Conservation (phyloP, 306 rosid genomes). For the Acacia confusa region DNA sequence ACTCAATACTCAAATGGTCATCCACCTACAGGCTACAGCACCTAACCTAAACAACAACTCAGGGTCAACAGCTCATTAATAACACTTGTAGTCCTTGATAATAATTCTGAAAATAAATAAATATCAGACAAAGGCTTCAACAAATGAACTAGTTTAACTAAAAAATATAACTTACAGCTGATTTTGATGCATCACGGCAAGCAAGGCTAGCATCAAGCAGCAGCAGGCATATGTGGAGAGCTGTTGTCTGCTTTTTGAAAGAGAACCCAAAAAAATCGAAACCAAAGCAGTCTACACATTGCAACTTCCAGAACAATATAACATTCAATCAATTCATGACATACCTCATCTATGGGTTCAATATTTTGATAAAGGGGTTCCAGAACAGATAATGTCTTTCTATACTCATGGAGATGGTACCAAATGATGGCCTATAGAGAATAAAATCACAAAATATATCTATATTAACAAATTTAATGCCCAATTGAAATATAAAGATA, state of each 20-base stretch:
- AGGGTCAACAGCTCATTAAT: not conserved
- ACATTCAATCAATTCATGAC: conserved; percentile 22
- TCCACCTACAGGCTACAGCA: not conserved
- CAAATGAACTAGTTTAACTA: conserved; percentile 24
- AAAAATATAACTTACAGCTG: conserved; percentile 78
- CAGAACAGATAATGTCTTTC: conserved; percentile 72
- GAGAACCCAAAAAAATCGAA: conserved; percentile 8
- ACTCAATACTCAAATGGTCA: not conserved
- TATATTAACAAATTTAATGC: conserved; percentile 2
- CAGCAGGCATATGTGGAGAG: conserved; percentile 84
- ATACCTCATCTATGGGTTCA: conserved; percentile 90
- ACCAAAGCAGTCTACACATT: conserved; percentile 33
- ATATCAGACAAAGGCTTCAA: conserved; percentile 15
- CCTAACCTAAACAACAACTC: not conserved
- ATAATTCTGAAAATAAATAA: not conserved
- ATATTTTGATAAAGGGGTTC: conserved; percentile 92
- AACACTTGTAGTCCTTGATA: not conserved
- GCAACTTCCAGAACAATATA: conserved; percentile 22
- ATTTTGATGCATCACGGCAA: conserved; percentile 83
- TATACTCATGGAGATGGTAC: conserved; percentile 90
- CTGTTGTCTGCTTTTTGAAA: conserved; percentile 70
- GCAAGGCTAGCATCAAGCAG: conserved; percentile 94
- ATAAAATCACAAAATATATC: conserved; percentile 21
- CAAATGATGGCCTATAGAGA: conserved; percentile 76
- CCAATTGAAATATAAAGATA: not conserved